Evolutionary conservation across 1,284 basidiomycete species (phyloP), one percentile per base, ranked within the genome.

Genomic region (Tilletiopsis washingtonensis): DNA sequence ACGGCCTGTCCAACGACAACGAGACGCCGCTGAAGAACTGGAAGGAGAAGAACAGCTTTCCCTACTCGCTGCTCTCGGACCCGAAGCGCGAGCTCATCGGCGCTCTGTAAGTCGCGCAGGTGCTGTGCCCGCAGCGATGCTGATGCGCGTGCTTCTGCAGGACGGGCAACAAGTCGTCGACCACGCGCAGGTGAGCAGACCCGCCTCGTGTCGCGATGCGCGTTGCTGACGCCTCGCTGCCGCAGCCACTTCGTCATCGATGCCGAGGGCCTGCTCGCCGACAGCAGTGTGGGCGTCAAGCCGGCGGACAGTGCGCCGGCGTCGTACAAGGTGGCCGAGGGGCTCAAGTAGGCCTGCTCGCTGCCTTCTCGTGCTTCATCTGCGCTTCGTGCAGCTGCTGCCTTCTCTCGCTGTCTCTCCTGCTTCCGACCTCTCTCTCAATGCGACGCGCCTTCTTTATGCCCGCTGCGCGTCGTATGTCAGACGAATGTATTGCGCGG

Each of bases 51-150:
- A 87, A 90, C 76, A 77, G 80, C 47, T 79, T 96, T 19, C 86
- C 83, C 12, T 97, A 91, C 74, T 79, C 82, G 4, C 78, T 96
- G 4, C 79, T 97, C 40, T 91, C 86, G 6, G 91, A 97, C 73
- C 88, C 86, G 19, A 82, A 89, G 68, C 81, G 84, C 37, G 73
- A 79, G 34, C 78, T 96, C 29, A 88, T 96, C 67, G 80, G 80
- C 44, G 81, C 82, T 6, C 79, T 97, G 32, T 34, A 9, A 34
- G 29, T 34, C 9, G n/a, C n/a, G n/a, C n/a, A n/a, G n/a, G n/a
- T n/a, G n/a, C n/a, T n/a, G n/a, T n/a, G n/a, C n/a, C n/a, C n/a
- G n/a, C n/a, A n/a, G n/a, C n/a, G n/a, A n/a, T n/a, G n/a, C n/a
- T n/a, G n/a, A n/a, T n/a, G n/a, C n/a, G n/a, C n/a, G n/a, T n/a